These are phyloP conservation scores for Plasmodium gaboni DNA, from an alignment of 169 alveolate genomes.

Conservation along the genomic window DNA sequence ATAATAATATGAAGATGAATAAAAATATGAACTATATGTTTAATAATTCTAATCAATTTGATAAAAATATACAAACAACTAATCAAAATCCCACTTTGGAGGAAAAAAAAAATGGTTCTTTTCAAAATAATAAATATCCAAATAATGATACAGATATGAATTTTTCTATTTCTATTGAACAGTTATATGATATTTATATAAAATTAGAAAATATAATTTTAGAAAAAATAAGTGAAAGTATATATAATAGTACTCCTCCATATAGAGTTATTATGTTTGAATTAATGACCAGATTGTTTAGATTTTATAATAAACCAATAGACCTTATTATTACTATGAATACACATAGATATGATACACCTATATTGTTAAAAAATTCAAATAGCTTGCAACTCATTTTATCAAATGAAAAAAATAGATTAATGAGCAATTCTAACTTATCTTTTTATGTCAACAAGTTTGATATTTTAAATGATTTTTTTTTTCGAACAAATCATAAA, in stretches of 20 bases:
- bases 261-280: conserved; percentile 85
- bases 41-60: too few relatives aligned
- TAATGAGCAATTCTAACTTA: conserved; percentile 28
- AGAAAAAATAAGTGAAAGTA: conserved; percentile 76
- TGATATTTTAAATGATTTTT: conserved; percentile 46
- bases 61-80: neutral
- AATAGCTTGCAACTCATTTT: conserved; percentile 47
- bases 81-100: neutral
- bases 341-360: conserved; percentile 73
- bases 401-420: conserved; percentile 37
- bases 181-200: conserved; percentile 78
- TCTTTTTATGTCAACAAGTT: conserved; percentile 48
- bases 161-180: conserved; percentile 34
- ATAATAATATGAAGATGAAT: too few relatives aligned
- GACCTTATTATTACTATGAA: conserved; percentile 62
- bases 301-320: conserved; percentile 73
- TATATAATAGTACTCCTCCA: conserved; percentile 85
- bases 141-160: conserved; percentile 17
- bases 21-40: too few relatives aligned
- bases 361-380: conserved; percentile 52
- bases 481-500: conserved; percentile 25
- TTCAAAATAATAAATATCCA: conserved; percentile 16
- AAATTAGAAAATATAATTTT: conserved; percentile 74
- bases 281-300: conserved; percentile 80
- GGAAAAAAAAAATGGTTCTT: neutral